Evolutionary conservation across 345 rosid species (phyloP), one percentile per base, ranked within the genome.

Genomic region (Eutrema japonicum): DNA sequence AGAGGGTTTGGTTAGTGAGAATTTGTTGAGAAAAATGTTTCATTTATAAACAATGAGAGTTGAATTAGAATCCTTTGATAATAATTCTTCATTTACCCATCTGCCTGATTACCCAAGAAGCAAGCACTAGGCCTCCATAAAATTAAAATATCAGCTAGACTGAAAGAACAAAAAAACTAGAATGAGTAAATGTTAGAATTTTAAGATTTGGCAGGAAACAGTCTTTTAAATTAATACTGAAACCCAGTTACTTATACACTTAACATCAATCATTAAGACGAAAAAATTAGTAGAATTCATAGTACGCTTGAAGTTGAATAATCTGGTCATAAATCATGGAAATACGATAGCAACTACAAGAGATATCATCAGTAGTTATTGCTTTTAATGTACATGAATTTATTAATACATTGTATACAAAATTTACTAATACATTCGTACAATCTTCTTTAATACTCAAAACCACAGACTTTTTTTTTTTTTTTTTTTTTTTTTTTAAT

Each of bases 181-280:
- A 27, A 26, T 10, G 30, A 16, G 33, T 38, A 2, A 59, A 38
- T 59, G 3, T 12, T 59, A 26, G 13, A 51, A 54, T 30, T 10
- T 52, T 0, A 13, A n/a, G 4, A 30, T n/a, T 10, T 71, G 51
- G 50, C 30, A 41, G 61, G 45, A 40, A 58, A 70, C 57, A 70
- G 16, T n/a, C 0, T 6, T 7, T 4, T 11, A 41, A 7, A 11
- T 33, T 42, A 12, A 18, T 3, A 52, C 6, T 1, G 37, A 27
- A 26, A 13, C 22, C 26, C 38, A 49, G 7, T 3, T 41, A 30
- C 54, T 8, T 2, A 42, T 47, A 70, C 13, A 47, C 11, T 9
- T 13, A 22, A 35, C 37, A 47, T 12, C 22, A 10, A 59, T 10
- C 47, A 45, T 69, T 22, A 55, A 54, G 5, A 51, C 18, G 3